Percentiles rank a stretch among this genome's conserved stretches.
These are phyloP conservation scores for Colletotrichum sp. DNA, from an alignment of 2,329 filamentous ascomycete species.

Conservation along the genomic window DNA sequence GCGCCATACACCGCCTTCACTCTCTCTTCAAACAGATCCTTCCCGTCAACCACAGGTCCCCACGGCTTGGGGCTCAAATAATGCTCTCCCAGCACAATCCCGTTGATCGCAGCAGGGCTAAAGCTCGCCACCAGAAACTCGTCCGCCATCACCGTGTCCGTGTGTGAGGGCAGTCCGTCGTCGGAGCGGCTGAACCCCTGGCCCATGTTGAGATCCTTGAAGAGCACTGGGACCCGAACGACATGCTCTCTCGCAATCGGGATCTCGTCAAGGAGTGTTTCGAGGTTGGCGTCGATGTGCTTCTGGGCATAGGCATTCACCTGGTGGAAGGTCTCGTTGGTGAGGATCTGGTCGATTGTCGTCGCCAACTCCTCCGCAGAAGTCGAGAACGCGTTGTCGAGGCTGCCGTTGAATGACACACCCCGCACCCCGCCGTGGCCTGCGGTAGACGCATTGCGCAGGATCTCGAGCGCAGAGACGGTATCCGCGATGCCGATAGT, in stretches of 20 bases:
- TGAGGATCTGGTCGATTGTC: conserved; percentile 19
- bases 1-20: conserved; percentile 24
- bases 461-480: conserved; percentile 25
- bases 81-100: conserved; percentile 21
- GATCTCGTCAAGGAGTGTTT: conserved; percentile 9
- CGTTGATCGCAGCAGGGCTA: conserved; percentile 25
- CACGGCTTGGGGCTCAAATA: conserved; percentile 28
- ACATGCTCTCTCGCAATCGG: conserved; percentile 25
- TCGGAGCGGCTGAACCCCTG: neutral
- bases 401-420: neutral
- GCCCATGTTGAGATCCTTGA: neutral
- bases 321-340: conserved; percentile 2
- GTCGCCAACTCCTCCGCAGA: neutral
- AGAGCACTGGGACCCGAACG: conserved; percentile 26
- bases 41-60: conserved; percentile 29
- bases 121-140: conserved; percentile 15
- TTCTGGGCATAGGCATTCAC: conserved; percentile 5
- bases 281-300: conserved; percentile 21
- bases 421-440: conserved; percentile 26
- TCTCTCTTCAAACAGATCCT: conserved; percentile 28
- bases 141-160: neutral
- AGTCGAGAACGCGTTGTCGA: neutral
- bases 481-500: conserved; percentile 27
- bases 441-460: conserved; percentile 21
- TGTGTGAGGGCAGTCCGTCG: neutral